phyloP scores from a whole-genome alignment of 306 rosid species.

The Trifolium fragiferum region DNA sequence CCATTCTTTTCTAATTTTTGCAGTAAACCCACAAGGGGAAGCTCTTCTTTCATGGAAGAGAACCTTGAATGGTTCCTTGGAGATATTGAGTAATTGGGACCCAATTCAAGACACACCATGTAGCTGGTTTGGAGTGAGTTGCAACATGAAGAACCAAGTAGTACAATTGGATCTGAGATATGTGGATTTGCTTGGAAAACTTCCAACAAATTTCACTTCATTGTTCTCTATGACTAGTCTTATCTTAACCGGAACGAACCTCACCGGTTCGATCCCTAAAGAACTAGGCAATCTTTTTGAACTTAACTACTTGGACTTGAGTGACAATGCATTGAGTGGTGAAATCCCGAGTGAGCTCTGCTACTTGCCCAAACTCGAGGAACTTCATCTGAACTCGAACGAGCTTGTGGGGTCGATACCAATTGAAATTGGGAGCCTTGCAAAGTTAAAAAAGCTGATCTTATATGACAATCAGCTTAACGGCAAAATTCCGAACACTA shows the following conservation, averaged over 20 bases:
- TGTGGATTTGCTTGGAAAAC: conserved; percentile 69
- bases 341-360: conserved; percentile 71
- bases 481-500: conserved; percentile 65
- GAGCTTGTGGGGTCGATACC: conserved; percentile 72
- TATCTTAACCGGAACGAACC: conserved; percentile 72
- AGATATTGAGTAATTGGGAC: conserved; percentile 62
- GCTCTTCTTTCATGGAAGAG: conserved; percentile 88
- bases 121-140: conserved; percentile 77
- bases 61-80: conserved; percentile 65
- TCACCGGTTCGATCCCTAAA: conserved; percentile 83
- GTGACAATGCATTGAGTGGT: conserved; percentile 77
- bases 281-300: conserved; percentile 54
- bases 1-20: conserved; percentile 42
- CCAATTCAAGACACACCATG: conserved; percentile 72
- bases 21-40: conserved; percentile 78
- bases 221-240: conserved; percentile 61
- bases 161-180: conserved; percentile 64
- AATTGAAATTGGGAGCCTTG: conserved; percentile 66
- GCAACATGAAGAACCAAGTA: conserved; percentile 63
- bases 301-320: conserved; percentile 62
- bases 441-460: conserved; percentile 52
- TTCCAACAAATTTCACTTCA: conserved; percentile 68
- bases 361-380: conserved; percentile 57
- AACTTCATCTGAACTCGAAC: conserved; percentile 72
- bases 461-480: conserved; percentile 75